Conservation (phyloP, 305 asterid species). For the Vinca major region DNA sequence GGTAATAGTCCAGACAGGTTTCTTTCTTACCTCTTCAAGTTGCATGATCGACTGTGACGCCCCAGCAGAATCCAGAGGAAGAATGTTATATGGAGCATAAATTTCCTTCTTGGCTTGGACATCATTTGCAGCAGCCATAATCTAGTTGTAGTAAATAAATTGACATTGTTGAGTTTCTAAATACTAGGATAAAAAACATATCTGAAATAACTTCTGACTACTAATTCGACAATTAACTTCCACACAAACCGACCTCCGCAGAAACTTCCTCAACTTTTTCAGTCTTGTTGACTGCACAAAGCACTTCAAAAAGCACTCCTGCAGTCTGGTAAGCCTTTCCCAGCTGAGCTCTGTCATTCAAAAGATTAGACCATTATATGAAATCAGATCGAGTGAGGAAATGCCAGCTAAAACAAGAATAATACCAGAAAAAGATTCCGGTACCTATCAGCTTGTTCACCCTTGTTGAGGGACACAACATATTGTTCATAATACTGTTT, state of each 20-base stretch:
- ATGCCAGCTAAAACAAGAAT: not conserved
- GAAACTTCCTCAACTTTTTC: constrained; percentile 95
- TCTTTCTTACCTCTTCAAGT: constrained; percentile 74
- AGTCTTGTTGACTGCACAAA: constrained; percentile 92
- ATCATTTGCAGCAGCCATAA: constrained; percentile 95
- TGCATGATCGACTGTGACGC: constrained; percentile 93
- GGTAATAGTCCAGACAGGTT: not conserved
- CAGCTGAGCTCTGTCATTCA: constrained; percentile 72
- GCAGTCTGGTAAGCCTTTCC: constrained; percentile 99
- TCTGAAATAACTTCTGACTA: not conserved
- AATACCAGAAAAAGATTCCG: constrained; percentile 5
- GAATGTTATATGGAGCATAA: constrained; percentile 83
- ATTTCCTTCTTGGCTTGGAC: constrained; percentile 93
- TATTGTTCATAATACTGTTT: constrained; percentile 92
- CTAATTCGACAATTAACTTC: not conserved
- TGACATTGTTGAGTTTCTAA: constrained; percentile 4
- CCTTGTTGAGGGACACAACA: constrained; percentile 87
- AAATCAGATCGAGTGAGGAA: not conserved
- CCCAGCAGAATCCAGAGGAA: constrained; percentile 96
- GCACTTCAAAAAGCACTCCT: constrained; percentile 96
- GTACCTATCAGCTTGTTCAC: constrained; percentile 93
- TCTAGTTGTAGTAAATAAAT: constrained; percentile 35
- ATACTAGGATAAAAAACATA: not conserved
- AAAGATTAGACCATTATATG: not conserved
- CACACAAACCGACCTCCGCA: constrained; percentile 64